These are phyloP conservation scores for Gnomoniopsis smithogilvyi DNA, from an alignment of 2,329 filamentous ascomycete species.

Conservation along the genomic window DNA sequence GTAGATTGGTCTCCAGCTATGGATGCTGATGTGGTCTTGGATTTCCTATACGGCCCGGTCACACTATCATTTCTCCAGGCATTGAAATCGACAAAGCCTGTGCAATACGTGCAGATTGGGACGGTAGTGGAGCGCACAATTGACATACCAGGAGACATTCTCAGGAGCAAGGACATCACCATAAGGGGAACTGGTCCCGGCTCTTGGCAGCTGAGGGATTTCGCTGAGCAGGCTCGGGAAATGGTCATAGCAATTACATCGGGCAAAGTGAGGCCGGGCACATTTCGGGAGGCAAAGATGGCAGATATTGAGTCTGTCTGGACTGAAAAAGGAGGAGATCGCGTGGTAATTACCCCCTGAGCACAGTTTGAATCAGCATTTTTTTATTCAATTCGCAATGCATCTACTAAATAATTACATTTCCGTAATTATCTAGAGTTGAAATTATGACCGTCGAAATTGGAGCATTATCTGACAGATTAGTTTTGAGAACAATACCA, in stretches of 20 bases:
- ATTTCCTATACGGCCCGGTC: constrained; percentile 53
- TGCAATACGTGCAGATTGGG: constrained; percentile 54
- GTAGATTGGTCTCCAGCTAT: constrained; percentile 43
- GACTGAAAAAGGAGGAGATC: neutral
- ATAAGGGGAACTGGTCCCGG: constrained; percentile 44
- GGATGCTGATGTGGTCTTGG: constrained; percentile 51
- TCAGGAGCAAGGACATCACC: constrained; percentile 48
- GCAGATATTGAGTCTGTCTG: constrained; percentile 5
- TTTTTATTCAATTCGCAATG: neutral
- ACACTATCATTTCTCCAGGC: constrained; percentile 37
- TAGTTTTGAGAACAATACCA: too few species aligned
- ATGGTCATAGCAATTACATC: constrained; percentile 29
- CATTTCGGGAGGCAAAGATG: constrained; percentile 27
- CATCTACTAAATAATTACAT: too few species aligned
- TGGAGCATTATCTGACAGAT: too few species aligned
- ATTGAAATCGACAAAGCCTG: constrained; percentile 36
- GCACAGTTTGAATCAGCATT: neutral
- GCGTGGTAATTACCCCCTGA: neutral
- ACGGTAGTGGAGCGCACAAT: constrained; percentile 35
- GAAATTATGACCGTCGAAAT: too few species aligned
- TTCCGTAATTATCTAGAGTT: too few species aligned
- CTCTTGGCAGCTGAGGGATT: constrained; percentile 33
- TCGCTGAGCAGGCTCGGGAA: constrained; percentile 26
- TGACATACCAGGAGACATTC: constrained; percentile 36
- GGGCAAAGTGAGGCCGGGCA: constrained; percentile 29